A percentile compares a stretch with the other conserved stretches of the same genome.
Evolutionary conservation across 116 monocot genomes (phyloP).

Genomic region (Zostera marina): DNA sequence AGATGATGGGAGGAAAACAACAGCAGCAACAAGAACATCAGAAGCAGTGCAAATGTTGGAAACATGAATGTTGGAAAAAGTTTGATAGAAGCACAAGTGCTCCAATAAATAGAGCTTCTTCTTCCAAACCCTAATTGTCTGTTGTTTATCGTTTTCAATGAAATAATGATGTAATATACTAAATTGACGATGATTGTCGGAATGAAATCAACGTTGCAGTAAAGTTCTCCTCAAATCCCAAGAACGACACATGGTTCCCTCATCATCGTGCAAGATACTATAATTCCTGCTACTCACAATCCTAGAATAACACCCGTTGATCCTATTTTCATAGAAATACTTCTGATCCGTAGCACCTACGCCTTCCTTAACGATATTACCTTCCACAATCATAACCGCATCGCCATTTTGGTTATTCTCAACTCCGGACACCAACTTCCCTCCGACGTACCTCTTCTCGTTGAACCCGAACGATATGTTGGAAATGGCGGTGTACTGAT

Average conservation of each 20-base stretch:
- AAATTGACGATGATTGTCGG: too few species aligned
- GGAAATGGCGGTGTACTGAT: constrained; percentile 7
- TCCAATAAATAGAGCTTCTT: background rate
- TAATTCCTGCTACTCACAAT: constrained; percentile 31
- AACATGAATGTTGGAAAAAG: constrained; percentile 78
- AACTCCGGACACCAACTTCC: constrained; percentile 7
- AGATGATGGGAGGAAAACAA: background rate
- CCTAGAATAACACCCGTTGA: constrained; percentile 31
- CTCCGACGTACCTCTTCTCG: constrained; percentile 17
- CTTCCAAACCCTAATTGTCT: too few species aligned
- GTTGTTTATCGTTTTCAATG: too few species aligned
- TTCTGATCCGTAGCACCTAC: constrained; percentile 18
- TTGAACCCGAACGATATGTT: constrained; percentile 25
- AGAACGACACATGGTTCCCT: constrained; percentile 8
- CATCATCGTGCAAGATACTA: constrained; percentile 20
- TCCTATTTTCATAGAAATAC: constrained; percentile 18
- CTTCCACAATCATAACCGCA: constrained; percentile 19
- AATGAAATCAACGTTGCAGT: too few species aligned
- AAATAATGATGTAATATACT: too few species aligned
- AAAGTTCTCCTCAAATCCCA: constrained; percentile 10
- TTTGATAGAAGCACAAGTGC: constrained; percentile 18
- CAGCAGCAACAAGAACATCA: background rate
- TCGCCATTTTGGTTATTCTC: constrained; percentile 17
- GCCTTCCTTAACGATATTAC: constrained; percentile 22
- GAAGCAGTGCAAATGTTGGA: constrained; percentile 42